Conservation (phyloP, 495 filamentous ascomycete species). For the Aspergillus kassunensis region DNA sequence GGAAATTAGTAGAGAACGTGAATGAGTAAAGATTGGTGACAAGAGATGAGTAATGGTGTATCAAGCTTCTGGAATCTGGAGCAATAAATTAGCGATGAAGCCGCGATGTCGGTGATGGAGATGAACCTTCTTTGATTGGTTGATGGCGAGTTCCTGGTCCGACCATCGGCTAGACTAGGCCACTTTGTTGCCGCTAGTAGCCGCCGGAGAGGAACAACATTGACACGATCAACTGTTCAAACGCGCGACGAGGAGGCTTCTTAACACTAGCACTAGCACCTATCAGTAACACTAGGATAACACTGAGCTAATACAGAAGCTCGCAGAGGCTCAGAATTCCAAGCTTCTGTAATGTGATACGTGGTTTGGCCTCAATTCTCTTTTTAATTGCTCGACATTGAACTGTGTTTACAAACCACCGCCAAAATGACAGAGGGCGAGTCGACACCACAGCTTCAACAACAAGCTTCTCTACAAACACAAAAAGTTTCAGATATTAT, state of each 20-base stretch:
- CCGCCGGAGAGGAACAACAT: constrained; percentile 20
- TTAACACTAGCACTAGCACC: not conserved
- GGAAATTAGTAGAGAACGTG: not conserved
- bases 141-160: not conserved
- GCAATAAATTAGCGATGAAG: not conserved
- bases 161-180: not conserved
- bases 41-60: not conserved
- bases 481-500: constrained; percentile 46
- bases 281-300: not conserved
- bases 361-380: not conserved
- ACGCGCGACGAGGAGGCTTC: constrained; percentile 6
- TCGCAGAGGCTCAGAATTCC: not conserved
- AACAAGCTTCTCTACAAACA: constrained; percentile 30
- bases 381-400: not conserved
- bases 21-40: not conserved
- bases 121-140: constrained; percentile 7
- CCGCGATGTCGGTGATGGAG: not conserved
- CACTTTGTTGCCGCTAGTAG: constrained; percentile 15
- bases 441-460: constrained; percentile 18
- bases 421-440: constrained; percentile 33
- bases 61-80: not conserved
- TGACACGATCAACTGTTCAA: constrained; percentile 1
- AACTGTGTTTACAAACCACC: not conserved
- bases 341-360: not conserved
- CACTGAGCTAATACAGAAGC: not conserved